These are phyloP conservation scores for Serendipita vermifera DNA, from an alignment of 768 basidiomycete species.

Conservation along the genomic window DNA sequence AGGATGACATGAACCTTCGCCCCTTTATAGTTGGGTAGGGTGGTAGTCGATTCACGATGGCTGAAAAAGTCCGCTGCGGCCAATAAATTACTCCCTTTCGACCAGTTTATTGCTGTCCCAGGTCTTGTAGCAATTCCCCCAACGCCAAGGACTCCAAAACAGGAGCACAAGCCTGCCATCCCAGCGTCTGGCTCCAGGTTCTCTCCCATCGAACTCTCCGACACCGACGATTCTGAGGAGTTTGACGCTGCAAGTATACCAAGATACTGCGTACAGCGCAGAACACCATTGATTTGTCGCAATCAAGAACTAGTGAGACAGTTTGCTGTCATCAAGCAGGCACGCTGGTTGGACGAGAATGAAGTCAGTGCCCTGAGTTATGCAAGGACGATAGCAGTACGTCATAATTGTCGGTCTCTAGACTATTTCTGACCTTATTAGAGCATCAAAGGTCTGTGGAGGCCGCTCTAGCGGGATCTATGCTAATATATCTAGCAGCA, in stretches of 20 bases:
- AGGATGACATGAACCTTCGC: too few species aligned
- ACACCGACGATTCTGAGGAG: not conserved
- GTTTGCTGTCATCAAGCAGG: conserved; percentile 43
- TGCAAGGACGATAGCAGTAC: conserved; percentile 54
- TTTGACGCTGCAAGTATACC: conserved; percentile 19
- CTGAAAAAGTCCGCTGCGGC: conserved; percentile 42
- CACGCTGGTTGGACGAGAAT: conserved; percentile 54
- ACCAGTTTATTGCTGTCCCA: conserved; percentile 42
- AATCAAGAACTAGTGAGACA: conserved; percentile 53
- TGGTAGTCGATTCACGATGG: conserved; percentile 60
- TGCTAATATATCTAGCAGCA: conserved; percentile 12
- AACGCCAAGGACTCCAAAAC: conserved; percentile 21
- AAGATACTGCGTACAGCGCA: conserved; percentile 46
- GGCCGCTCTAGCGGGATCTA: conserved; percentile 25
- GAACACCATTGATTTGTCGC: conserved; percentile 51
- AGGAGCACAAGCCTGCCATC: conserved; percentile 9
- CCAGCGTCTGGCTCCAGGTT: conserved; percentile 3
- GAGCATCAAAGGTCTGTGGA: conserved; percentile 36
- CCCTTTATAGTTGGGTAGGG: not conserved
- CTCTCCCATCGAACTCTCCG: conserved; percentile 11
- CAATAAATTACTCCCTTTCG: conserved; percentile 36
- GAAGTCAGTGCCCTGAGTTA: conserved; percentile 58
- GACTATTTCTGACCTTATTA: conserved; percentile 17
- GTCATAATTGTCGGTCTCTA: conserved; percentile 16
- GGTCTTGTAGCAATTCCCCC: conserved; percentile 40